phyloP scores from a whole-genome alignment of 2,329 filamentous ascomycete genomes.

The Aspergillus pseudoviridinutans region DNA sequence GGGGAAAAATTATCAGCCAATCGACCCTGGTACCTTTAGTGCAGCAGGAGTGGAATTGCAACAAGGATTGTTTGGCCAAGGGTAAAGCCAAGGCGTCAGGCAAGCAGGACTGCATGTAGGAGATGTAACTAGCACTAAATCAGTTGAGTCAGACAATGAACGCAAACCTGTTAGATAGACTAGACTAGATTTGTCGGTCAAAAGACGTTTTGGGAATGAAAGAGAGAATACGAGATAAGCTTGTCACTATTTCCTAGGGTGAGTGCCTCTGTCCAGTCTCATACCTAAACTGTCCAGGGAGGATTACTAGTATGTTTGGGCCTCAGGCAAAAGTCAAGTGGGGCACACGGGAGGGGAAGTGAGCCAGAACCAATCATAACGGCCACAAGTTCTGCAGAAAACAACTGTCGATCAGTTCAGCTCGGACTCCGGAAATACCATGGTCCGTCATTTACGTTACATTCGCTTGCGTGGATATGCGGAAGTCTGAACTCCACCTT shows the following conservation, averaged over 20 bases:
- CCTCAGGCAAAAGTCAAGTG: background rate
- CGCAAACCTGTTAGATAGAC: background rate
- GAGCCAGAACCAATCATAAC: background rate
- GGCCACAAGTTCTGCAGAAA: background rate
- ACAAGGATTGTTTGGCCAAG: background rate
- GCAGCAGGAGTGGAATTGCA: background rate
- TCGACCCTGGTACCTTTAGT: background rate
- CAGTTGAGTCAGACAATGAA: background rate
- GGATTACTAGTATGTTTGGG: background rate
- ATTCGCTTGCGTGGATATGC: background rate
- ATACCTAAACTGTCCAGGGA: background rate
- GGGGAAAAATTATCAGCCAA: background rate
- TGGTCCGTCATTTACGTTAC: background rate
- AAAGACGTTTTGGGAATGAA: background rate
- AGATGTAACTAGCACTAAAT: background rate
- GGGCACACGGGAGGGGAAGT: background rate
- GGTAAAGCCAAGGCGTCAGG: background rate
- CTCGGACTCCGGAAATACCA: background rate
- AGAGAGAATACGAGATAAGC: background rate
- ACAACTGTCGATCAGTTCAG: background rate
- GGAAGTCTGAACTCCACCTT: background rate
- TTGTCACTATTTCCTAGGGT: background rate
- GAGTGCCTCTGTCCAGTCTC: background rate
- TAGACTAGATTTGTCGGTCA: background rate
- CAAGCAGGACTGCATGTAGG: background rate